A percentile compares a stretch with the other conserved stretches of the same genome.
These are phyloP conservation scores for Backusella circina DNA, from an alignment of 192 early-diverging fungal species.

Conservation along the genomic window DNA sequence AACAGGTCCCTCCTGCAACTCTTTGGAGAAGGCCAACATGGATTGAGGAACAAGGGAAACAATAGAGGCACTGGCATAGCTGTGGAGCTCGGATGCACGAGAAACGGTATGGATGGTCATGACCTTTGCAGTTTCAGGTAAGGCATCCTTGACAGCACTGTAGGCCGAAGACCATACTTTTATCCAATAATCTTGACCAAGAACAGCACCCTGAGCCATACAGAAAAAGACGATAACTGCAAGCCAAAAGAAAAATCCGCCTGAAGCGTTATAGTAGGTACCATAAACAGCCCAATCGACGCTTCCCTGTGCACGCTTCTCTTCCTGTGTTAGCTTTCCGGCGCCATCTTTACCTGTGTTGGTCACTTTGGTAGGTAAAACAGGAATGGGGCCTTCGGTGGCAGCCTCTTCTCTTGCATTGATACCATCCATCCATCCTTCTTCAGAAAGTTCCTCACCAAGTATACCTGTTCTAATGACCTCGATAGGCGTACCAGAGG, in stretches of 20 bases:
- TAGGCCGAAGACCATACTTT: conserved; percentile 52
- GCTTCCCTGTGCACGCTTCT: conserved; percentile 78
- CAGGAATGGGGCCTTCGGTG: conserved; percentile 34
- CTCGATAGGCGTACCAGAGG: conserved; percentile 48
- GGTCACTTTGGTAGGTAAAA: conserved; percentile 28
- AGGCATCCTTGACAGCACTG: neutral
- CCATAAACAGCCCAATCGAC: conserved; percentile 74
- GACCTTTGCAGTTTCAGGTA: neutral
- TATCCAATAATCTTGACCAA: conserved; percentile 62
- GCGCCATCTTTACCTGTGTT: conserved; percentile 29
- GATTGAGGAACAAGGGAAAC: neutral
- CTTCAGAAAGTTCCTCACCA: conserved; percentile 38
- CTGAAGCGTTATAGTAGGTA: conserved; percentile 68
- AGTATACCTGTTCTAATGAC: conserved; percentile 38
- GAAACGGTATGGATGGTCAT: neutral
- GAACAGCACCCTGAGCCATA: conserved; percentile 37
- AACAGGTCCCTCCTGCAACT: conserved; percentile 30
- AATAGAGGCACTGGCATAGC: neutral
- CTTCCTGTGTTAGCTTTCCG: conserved; percentile 72
- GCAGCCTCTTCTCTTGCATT: conserved; percentile 30
- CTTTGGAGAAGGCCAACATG: neutral
- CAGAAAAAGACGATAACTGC: conserved; percentile 43
- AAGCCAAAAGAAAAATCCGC: conserved; percentile 61
- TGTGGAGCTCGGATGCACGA: neutral
- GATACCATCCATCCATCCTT: neutral